These are phyloP conservation scores for Kodamaea sp. DNA, from an alignment of 1,139 yeast species.

Conservation along the genomic window DNA sequence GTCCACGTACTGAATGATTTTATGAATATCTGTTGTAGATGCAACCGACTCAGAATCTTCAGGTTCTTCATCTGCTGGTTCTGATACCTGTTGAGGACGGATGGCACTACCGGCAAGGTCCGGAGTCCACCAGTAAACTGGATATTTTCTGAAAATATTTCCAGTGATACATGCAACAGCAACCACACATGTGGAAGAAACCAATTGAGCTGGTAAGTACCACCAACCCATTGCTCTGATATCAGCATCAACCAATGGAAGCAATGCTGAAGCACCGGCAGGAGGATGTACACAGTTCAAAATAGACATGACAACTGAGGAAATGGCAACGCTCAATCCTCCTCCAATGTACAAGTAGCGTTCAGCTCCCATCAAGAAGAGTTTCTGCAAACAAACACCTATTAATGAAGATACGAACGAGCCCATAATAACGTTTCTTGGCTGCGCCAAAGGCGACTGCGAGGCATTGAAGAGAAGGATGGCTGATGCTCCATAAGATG, in stretches of 20 bases:
- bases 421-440: slow-evolving; percentile 60
- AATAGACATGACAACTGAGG: slow-evolving; percentile 60
- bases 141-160: slow-evolving; percentile 56
- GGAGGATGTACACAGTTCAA: slow-evolving; percentile 70
- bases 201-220: slow-evolving; percentile 59
- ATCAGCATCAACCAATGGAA: slow-evolving; percentile 53
- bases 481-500: slow-evolving; percentile 69
- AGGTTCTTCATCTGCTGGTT: slow-evolving; percentile 6
- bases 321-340: slow-evolving; percentile 57
- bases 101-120: slow-evolving; percentile 10
- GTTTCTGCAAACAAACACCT: slow-evolving; percentile 57
- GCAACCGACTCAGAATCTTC: slow-evolving; percentile 6
- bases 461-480: slow-evolving; percentile 60
- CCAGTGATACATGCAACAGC: slow-evolving; percentile 57
- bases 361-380: slow-evolving; percentile 46
- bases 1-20: neutral
- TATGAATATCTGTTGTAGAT: neutral
- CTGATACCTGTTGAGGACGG: slow-evolving; percentile 1
- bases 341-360: slow-evolving; percentile 61
- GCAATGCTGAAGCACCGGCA: slow-evolving; percentile 69
- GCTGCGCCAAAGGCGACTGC: slow-evolving; percentile 66
- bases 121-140: slow-evolving; percentile 67
- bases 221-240: slow-evolving; percentile 65
- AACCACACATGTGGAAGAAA: slow-evolving; percentile 52
- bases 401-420: slow-evolving; percentile 54